A percentile compares a stretch with the other conserved stretches of the same genome.
These are phyloP conservation scores for Fraxinus americana DNA, from an alignment of 257 asterid species.

Conservation along the genomic window DNA sequence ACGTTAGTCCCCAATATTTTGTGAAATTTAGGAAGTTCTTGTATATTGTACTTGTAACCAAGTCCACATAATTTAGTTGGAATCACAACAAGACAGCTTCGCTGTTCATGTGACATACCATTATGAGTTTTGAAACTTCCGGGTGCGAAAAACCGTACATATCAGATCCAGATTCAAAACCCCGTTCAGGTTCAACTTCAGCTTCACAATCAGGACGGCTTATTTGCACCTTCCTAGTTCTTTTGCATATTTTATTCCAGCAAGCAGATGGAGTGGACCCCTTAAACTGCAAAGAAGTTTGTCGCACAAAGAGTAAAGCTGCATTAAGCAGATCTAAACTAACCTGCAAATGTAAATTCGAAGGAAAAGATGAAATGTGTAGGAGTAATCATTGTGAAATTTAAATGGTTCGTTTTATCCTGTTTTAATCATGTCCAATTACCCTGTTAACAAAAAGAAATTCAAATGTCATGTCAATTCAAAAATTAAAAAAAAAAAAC, in stretches of 20 bases:
- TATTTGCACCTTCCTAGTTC: conserved; percentile 57
- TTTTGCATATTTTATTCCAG: conserved; percentile 82
- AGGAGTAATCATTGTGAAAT: too few species aligned
- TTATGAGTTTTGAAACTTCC: conserved; percentile 67
- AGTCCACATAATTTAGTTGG: conserved; percentile 7
- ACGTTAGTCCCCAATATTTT: not conserved
- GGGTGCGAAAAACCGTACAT: conserved; percentile 89
- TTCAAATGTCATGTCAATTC: too few species aligned
- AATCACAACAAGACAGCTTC: conserved; percentile 16
- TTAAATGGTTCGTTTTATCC: not conserved
- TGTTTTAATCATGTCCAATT: too few species aligned
- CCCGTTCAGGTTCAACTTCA: conserved; percentile 39
- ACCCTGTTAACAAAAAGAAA: too few species aligned
- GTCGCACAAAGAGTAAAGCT: conserved; percentile 19
- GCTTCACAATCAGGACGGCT: conserved; percentile 46
- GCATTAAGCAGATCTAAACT: conserved; percentile 13
- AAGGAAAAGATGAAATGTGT: not conserved
- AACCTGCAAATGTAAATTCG: conserved; percentile 12
- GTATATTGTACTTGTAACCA: conserved; percentile 6
- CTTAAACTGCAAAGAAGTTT: conserved; percentile 56
- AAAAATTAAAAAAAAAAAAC: too few species aligned
- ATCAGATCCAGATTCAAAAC: conserved; percentile 66
- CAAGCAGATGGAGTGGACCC: conserved; percentile 85
- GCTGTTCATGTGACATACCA: conserved; percentile 47
- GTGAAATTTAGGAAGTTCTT: not conserved